Evolutionary conservation across 2,329 filamentous ascomycete species (phyloP).

Genomic region (Colletotrichum scovillei): DNA sequence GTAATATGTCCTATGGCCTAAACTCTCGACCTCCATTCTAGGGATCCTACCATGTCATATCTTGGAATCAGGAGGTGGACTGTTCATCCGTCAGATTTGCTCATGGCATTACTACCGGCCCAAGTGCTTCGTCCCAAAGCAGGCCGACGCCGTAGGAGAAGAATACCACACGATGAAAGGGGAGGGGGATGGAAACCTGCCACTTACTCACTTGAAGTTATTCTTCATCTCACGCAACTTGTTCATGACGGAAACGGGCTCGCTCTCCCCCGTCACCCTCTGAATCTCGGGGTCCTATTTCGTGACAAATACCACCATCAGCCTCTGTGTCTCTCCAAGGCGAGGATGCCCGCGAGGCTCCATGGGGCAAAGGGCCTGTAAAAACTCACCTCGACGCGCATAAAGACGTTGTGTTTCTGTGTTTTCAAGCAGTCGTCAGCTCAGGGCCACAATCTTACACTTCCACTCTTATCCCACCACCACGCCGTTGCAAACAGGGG

Average conservation of each 20-base stretch:
- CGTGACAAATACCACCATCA: too few species aligned
- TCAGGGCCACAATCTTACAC: too few species aligned
- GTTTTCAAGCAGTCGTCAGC: slow-evolving; percentile 20
- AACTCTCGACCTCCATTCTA: not conserved
- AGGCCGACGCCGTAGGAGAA: not conserved
- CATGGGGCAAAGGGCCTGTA: not conserved
- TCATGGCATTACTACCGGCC: not conserved
- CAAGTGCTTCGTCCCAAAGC: not conserved
- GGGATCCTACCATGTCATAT: slow-evolving; percentile 39
- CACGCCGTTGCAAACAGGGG: not conserved
- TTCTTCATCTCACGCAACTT: slow-evolving; percentile 94
- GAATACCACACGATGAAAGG: not conserved
- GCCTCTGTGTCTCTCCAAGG: too few species aligned
- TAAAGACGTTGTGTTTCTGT: slow-evolving; percentile 94
- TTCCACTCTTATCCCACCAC: too few species aligned
- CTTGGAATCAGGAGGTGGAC: slow-evolving; percentile 46
- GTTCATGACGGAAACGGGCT: slow-evolving; percentile 86
- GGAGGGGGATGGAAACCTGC: not conserved
- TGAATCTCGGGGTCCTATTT: slow-evolving; percentile 83
- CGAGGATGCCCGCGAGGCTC: not conserved
- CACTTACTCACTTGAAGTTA: slow-evolving; percentile 69
- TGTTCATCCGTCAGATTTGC: slow-evolving; percentile 28
- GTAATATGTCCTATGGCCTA: not conserved
- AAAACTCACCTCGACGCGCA: slow-evolving; percentile 79
- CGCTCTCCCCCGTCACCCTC: slow-evolving; percentile 82